Percentiles rank a stretch among this genome's conserved stretches.
Conservation (phyloP, 768 basidiomycete genomes). For the Kwoniella sp. region DNA sequence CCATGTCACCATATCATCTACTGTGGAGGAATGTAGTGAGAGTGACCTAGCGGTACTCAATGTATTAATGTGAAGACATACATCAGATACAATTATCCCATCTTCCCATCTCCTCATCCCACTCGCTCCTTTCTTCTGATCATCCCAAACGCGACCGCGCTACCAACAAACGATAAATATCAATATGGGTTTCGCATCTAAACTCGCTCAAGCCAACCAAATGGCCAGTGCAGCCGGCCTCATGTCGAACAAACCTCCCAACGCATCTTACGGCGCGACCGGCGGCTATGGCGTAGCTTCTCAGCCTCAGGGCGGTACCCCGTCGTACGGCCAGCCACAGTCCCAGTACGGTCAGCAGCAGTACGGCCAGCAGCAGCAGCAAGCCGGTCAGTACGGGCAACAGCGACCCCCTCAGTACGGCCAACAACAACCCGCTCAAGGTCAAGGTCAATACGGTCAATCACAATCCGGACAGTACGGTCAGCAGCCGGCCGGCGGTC, state of each 20-base stretch:
- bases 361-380: constrained; percentile 15
- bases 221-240: constrained; percentile 26
- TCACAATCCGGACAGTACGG: background rate
- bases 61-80: no score
- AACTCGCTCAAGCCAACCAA: constrained; percentile 34
- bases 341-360: constrained; percentile 32
- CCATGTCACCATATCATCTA: background rate
- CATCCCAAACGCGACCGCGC: no score
- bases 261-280: constrained; percentile 22
- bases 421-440: constrained; percentile 19
- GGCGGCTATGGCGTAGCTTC: constrained; percentile 22
- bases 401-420: constrained; percentile 7
- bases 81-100: background rate
- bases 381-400: constrained; percentile 5
- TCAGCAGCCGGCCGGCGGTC: background rate
- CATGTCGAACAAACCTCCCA: constrained; percentile 32
- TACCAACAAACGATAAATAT: background rate
- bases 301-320: constrained; percentile 11
- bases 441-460: constrained; percentile 29
- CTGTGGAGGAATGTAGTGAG: background rate
- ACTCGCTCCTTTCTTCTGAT: background rate
- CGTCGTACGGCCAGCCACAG: constrained; percentile 13
- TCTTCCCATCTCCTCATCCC: no score
- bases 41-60: no score
- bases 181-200: constrained; percentile 36